Evolutionary conservation across 208 protist species (phyloP), one percentile per base, ranked within the genome.

Genomic region (Trichomonas tenax): DNA sequence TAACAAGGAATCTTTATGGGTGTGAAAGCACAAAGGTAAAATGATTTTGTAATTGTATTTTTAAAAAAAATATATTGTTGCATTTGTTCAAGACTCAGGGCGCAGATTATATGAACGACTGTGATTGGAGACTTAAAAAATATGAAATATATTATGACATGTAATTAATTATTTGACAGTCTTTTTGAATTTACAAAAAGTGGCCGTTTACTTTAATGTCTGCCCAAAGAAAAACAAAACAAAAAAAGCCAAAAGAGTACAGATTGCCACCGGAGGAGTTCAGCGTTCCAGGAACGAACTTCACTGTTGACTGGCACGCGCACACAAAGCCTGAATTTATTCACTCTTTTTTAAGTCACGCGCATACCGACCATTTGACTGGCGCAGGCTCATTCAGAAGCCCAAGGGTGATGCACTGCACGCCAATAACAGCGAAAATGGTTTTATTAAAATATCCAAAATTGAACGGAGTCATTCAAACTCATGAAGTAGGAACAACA

Each of bases 331-430:
- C 86, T 34, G 45, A 93, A 48, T 93, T 38, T 93, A 51, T 93
- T 38, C 86, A 93, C 46, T 41, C n/a, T 38, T 93, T 93, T 38
- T 51, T 93, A 51, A 93, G 86, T 36, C 86, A 93, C 51, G 86
- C 86, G 44, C 86, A 93, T 93, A 23, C 11, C 36, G 86, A 93
- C 38, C 86, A 93, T 31, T 38, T 93, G 4, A 0, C 86, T 38
- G 86, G 86, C 10, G 45, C 44, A 4, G 14, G 44, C 17, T 48
- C 44, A 34, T 93, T 93, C 44, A 93, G 45, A 93, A 26, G 14
- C 9, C 86, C 86, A 17, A 4, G 86, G 6, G 44, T 93, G 48
- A 41, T 93, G 15, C 86, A 93, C 38, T 93, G 86, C n/a, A 93
- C 86, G 17, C 40, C 41, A 48, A 93, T 93, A 36, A 93, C 86